Evolutionary conservation across 345 rosid species (phyloP), one percentile per base, ranked within the genome.

Genomic region (Brassica nigra): DNA sequence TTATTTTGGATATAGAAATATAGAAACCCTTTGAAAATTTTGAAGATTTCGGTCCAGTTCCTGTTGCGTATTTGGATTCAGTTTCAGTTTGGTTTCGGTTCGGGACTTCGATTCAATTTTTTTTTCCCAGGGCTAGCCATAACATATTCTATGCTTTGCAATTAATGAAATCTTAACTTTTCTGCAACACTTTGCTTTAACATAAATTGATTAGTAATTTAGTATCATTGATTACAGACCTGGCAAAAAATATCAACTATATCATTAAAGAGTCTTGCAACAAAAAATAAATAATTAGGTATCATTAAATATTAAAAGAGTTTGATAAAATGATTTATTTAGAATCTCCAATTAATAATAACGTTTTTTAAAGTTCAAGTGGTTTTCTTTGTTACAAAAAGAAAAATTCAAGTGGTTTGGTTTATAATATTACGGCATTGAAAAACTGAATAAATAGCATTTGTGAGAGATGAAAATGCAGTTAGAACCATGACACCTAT

Each of bases 181-280:
- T 72, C 61, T 47, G 70, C 20, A 23, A 11, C 39, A 54, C 6
- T 34, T 44, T 44, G 14, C 52, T 44, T 44, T 44, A 66, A 23
- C 65, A 23, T 9, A 27, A 34, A 34, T 75, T 8, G 2, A 33
- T 54, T 36, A 18, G 23, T n/a, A n/a, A 28, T 2, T 54, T 36
- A 18, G 23, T n/a, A n/a, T 39, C 4, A 44, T 37, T 37, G 28
- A 44, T 37, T 28, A 37, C 66, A 66, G 23, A 16, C n/a, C n/a
- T 57, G 23, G n/a, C 20, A 67, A 68, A 27, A 68, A 44, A 44
- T 44, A 15, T 59, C 62, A 68, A 68, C 74, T 57, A 42, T 6
- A 61, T 6, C 57, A 52, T 70, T 69, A 47, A 61, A 47, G 64
- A 62, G 70, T 70, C 49, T 63, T 62, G 63, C 29, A 47, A 70